Conservation (phyloP, 176 grass and related monocot genomes). For the Triticum urartu region DNA sequence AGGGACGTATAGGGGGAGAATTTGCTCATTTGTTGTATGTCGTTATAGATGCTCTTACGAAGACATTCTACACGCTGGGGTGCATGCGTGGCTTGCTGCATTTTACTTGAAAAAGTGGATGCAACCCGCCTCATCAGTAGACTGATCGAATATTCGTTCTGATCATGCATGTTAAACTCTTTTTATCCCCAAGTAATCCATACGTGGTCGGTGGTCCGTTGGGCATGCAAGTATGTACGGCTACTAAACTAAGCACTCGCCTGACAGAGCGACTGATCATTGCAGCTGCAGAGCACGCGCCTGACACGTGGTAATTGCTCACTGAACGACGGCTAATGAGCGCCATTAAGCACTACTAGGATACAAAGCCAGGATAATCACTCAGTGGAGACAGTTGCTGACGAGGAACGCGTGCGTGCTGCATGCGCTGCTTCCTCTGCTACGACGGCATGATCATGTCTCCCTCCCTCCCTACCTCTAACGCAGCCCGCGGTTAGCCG, state of each 20-base stretch:
- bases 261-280: neutral
- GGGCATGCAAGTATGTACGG: neutral
- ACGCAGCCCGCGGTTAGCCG: too few relatives aligned
- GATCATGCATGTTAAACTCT: too few relatives aligned
- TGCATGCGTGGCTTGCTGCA: too few relatives aligned
- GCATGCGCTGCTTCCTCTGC: neutral
- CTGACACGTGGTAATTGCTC: too few relatives aligned
- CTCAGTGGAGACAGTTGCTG: neutral
- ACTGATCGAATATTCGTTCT: too few relatives aligned
- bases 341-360: neutral
- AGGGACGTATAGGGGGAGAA: too few relatives aligned
- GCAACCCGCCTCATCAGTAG: too few relatives aligned
- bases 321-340: neutral
- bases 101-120: too few relatives aligned
- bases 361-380: too few relatives aligned
- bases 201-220: neutral
- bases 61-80: too few relatives aligned
- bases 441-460: neutral
- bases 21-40: too few relatives aligned
- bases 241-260: neutral
- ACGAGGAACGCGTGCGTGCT: neutral
- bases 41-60: too few relatives aligned
- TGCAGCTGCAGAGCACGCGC: neutral
- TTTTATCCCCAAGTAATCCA: neutral
- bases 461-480: neutral